phyloP scores from a whole-genome alignment of 208 protist species.

The Giardia duodenalis region DNA sequence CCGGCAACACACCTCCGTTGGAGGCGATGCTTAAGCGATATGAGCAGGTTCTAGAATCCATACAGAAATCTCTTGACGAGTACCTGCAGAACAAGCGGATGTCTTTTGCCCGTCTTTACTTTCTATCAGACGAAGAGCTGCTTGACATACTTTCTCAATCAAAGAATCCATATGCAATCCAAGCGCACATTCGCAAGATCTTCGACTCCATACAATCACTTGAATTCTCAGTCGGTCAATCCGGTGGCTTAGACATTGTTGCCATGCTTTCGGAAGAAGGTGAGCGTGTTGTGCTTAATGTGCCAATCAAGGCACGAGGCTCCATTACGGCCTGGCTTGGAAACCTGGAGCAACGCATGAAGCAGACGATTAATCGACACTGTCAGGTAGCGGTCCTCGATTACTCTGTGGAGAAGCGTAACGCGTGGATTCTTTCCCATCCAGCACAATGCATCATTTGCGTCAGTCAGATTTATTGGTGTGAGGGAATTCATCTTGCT shows the following conservation, averaged over 20 bases:
- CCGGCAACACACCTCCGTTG: slow-evolving; percentile 58
- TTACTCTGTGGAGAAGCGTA: slow-evolving; percentile 42
- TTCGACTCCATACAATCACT: slow-evolving; percentile 71
- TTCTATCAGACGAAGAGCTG: slow-evolving; percentile 84
- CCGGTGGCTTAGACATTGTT: slow-evolving; percentile 58
- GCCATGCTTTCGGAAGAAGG: slow-evolving; percentile 39
- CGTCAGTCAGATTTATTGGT: slow-evolving; percentile 77
- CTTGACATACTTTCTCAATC: slow-evolving; percentile 77
- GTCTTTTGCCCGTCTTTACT: slow-evolving; percentile 89
- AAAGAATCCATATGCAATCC: slow-evolving; percentile 71
- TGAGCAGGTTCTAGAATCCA: slow-evolving; percentile 67
- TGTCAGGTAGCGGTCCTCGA: neutral
- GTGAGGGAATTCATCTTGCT: slow-evolving; percentile 63
- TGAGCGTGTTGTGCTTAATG: slow-evolving; percentile 35
- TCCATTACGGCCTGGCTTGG: slow-evolving; percentile 70
- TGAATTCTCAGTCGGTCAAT: slow-evolving; percentile 30
- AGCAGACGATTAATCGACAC: slow-evolving; percentile 51
- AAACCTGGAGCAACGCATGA: slow-evolving; percentile 74
- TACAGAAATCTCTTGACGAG: slow-evolving; percentile 78
- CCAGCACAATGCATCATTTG: slow-evolving; percentile 75
- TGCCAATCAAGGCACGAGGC: slow-evolving; percentile 23
- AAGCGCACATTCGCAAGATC: slow-evolving; percentile 79
- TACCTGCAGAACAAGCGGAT: slow-evolving; percentile 82
- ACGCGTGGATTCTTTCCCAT: slow-evolving; percentile 71
- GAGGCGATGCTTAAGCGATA: slow-evolving; percentile 63